Evolutionary conservation across 306 rosid species (phyloP), one percentile per base, ranked within the genome.

Genomic region (Glycine latifolia): DNA sequence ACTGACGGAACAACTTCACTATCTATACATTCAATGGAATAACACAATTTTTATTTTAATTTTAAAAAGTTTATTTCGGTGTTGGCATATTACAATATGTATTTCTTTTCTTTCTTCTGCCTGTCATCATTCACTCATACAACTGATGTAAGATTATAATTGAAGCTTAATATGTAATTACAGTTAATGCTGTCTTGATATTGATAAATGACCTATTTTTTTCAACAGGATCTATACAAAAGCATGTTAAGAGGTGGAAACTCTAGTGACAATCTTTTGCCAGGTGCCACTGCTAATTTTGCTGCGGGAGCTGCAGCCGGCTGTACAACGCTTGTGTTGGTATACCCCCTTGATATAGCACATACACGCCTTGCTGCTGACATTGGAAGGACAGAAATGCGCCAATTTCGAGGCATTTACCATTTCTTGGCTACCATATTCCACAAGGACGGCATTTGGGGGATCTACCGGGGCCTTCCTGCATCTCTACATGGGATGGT

Each of bases 341-440:
- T 96, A 77, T 96, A 96, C 89, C 98, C 98, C 6, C 93, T 93
- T 67, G 98, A 96, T 71, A 93, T 96, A 46, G 97, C 99, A 5
- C 99, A 93, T 77, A 95, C 99, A 4, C 97, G 99, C 79, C 98
- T 95, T 9, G 98, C 99, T 39, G 98, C 99, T 1, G 99, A 95
- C 79, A 77, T 95, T 4, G 99, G 99, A 67, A 86, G 87, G 76
- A 86, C 87, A 1, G 91, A 92, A 5, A 82, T 31, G 46, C 97
- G 97, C 11, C 97, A 93, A 79, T 93, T 94, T 65, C 93, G 86
- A n/a, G 98, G 99, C 67, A 92, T 94, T 85, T 69, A 80, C 90
- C 99, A 96, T 86, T 96, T 96, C 80, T 82, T 92, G 80, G 73
- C 86, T 41, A 93, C 98, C 78, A 87, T 93, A 76, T 65, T 41